phyloP scores from a whole-genome alignment of 2,329 filamentous ascomycete species.

The Penicillium sp. region DNA sequence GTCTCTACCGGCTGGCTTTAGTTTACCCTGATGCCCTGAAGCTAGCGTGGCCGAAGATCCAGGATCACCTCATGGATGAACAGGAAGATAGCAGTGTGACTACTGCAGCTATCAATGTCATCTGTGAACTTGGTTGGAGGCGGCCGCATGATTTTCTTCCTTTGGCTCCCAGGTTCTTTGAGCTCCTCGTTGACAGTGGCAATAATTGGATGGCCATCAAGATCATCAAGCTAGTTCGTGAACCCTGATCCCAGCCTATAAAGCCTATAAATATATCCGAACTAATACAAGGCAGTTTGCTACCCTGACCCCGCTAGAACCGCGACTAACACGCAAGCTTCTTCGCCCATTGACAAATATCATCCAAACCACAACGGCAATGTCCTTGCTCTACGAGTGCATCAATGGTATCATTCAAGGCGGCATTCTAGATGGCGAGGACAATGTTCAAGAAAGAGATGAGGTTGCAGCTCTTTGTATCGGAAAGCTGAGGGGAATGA shows the following conservation, averaged over 20 bases:
- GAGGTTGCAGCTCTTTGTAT: conserved; percentile 93
- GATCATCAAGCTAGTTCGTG: conserved; percentile 84
- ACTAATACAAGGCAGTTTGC: conserved; percentile 68
- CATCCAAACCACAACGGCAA: conserved; percentile 90
- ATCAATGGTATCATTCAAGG: conserved; percentile 98
- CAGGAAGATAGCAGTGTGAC: conserved; percentile 90
- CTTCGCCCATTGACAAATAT: conserved; percentile 87
- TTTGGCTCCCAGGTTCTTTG: conserved; percentile 86
- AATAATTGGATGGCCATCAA: conserved; percentile 99
- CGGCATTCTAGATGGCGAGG: conserved; percentile 81
- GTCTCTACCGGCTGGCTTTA: conserved; percentile 85
- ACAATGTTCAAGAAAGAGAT: conserved; percentile 78
- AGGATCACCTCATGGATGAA: conserved; percentile 87
- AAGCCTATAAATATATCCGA: not conserved
- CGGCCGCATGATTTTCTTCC: conserved; percentile 91
- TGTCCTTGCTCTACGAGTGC: conserved; percentile 98
- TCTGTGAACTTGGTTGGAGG: conserved; percentile 94
- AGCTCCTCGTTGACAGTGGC: conserved; percentile 83
- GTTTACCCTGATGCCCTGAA: conserved; percentile 95
- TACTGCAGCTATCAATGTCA: conserved; percentile 92
- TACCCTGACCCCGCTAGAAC: conserved; percentile 87
- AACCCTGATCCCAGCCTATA: not conserved
- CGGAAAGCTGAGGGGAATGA: conserved; percentile 88
- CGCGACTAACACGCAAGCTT: conserved; percentile 85
- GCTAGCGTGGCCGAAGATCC: conserved; percentile 95